These are phyloP conservation scores for Lithospermum erythrorhizon DNA, from an alignment of 257 asterid species.

Conservation along the genomic window DNA sequence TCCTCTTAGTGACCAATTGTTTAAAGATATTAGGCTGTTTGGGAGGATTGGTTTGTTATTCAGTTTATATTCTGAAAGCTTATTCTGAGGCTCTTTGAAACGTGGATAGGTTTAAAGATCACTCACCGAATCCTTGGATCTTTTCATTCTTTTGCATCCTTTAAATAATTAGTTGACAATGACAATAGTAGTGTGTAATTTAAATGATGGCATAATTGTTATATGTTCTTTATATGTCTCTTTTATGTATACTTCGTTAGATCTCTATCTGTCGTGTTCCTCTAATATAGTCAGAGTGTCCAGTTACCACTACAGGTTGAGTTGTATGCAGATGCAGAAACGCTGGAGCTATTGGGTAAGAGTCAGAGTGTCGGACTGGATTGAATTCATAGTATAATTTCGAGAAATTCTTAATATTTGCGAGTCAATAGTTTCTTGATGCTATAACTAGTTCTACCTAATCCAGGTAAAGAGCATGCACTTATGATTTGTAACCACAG, in stretches of 20 bases:
- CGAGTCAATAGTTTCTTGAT: background rate
- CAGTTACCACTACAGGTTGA: conserved; percentile 42
- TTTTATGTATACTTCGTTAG: background rate
- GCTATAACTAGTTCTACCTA: conserved; percentile 7
- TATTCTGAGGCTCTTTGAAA: background rate
- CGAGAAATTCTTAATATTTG: no score
- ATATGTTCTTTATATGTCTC: background rate
- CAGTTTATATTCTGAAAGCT: background rate
- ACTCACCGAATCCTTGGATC: no score
- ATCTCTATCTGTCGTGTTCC: conserved; percentile 1
- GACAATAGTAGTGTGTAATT: no score
- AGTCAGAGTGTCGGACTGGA: conserved; percentile 1
- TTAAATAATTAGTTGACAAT: no score
- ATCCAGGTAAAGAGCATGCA: conserved; percentile 68
- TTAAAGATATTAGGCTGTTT: background rate
- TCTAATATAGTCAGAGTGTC: conserved; percentile 10
- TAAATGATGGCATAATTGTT: background rate
- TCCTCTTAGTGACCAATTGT: no score
- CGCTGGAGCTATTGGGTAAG: conserved; percentile 57
- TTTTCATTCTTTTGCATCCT: no score
- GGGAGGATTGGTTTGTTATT: background rate
- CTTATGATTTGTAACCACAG: conserved; percentile 65
- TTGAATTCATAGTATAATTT: no score
- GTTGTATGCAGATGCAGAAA: conserved; percentile 46
- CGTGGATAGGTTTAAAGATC: no score